Percentiles rank a stretch among this genome's conserved stretches.
Conservation (phyloP, 768 basidiomycete genomes). For the Mycena vitilis region DNA sequence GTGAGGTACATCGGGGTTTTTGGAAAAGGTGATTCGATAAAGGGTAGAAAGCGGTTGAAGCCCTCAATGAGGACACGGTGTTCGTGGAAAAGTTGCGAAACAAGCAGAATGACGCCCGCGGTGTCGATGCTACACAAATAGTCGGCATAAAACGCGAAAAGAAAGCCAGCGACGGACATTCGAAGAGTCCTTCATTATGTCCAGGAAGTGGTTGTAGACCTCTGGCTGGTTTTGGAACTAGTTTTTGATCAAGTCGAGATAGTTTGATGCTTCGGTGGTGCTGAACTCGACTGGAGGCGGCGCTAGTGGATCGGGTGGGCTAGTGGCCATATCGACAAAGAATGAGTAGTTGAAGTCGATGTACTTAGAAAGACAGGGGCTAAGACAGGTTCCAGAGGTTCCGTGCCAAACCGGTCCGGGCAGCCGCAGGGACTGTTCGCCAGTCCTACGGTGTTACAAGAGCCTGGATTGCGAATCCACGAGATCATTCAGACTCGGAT, state of each 20-base stretch:
- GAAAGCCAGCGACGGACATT: constrained; percentile 62
- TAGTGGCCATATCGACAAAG: too few relatives aligned
- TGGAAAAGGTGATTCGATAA: constrained; percentile 92
- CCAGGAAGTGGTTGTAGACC: constrained; percentile 93
- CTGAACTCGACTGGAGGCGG: constrained; percentile 58
- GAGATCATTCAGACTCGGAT: too few relatives aligned
- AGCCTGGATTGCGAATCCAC: too few relatives aligned
- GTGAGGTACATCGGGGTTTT: constrained; percentile 75
- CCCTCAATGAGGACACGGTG: constrained; percentile 93
- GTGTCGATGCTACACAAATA: constrained; percentile 84
- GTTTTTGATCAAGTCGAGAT: constrained; percentile 93
- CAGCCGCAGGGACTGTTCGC: too few relatives aligned
- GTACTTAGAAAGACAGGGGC: too few relatives aligned
- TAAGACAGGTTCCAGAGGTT: too few relatives aligned
- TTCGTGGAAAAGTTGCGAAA: constrained; percentile 91
- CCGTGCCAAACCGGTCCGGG: too few relatives aligned
- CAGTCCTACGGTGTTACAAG: too few relatives aligned
- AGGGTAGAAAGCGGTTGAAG: constrained; percentile 97
- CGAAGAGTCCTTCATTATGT: constrained; percentile 99
- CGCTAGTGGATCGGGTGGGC: too few relatives aligned
- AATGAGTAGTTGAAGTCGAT: too few relatives aligned
- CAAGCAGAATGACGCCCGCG: constrained; percentile 95
- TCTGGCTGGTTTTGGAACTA: constrained; percentile 92
- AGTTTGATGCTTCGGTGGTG: constrained; percentile 92
- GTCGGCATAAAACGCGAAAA: constrained; percentile 28